Evolutionary conservation across 495 filamentous ascomycete species (phyloP), one percentile per base, ranked within the genome.

Genomic region (Xylaria intraflava): DNA sequence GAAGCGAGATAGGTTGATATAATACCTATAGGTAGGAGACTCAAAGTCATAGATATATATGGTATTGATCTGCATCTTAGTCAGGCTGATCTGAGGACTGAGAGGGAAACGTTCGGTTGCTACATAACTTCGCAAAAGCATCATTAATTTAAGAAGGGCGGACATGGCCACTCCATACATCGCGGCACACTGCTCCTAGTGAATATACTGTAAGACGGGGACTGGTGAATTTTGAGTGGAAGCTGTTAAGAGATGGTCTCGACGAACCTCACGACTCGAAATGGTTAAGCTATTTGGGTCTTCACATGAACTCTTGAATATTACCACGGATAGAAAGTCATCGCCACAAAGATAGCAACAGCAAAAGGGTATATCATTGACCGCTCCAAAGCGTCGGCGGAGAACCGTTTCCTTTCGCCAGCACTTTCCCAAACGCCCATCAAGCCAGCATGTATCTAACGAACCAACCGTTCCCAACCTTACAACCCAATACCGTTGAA

Each of bases 351-450:
- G 16, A 30, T 26, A 35, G 27, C 35, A 26, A 42, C 5, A 48
- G 40, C 41, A 31, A 39, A 35, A 43, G 52, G 52, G 52, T 55
- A 55, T 55, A 45, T 31, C 45, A 49, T 30, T 0, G 24, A 49
- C 36, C 33, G 31, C 27, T 30, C 38, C 16, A 11, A 24, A 20
- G 31, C 31, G 36, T 36, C 19, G 41, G 33, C 27, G 43, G 26
- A 27, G 14, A 55, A 19, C 33, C 42, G 45, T 41, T 12, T 49
- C 20, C 36, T 47, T 41, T 27, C 11, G n/a, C 19, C 30, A 12
- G n/a, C 17, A 42, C 9, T 29, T 29, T 20, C 43, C 5, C 11
- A 42, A 49, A 55, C 52, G 45, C 52, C 52, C 44, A 23, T 40
- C 22, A 16, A 24, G 16, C 51, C 17, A 49, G 48, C 44, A 46